Evolutionary conservation across 495 filamentous ascomycete genomes (phyloP).

Genomic region (Penicillium mononematosum): DNA sequence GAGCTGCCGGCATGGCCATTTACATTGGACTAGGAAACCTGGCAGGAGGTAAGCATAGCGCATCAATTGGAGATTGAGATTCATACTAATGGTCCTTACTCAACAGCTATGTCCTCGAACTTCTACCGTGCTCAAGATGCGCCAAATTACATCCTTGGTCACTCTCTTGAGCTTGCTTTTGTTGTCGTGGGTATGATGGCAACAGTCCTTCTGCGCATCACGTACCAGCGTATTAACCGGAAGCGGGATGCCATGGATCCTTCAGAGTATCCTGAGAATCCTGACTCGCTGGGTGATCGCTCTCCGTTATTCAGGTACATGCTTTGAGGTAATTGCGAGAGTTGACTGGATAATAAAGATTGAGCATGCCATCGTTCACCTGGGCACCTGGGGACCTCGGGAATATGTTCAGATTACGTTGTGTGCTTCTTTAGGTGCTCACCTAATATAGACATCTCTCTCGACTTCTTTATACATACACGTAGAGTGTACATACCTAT

Average conservation of each 20-base stretch:
- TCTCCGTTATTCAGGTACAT: slow-evolving; percentile 66
- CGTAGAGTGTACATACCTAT: neutral
- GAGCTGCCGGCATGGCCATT: slow-evolving; percentile 70
- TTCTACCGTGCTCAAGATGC: slow-evolving; percentile 68
- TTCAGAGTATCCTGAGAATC: slow-evolving; percentile 47
- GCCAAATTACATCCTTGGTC: slow-evolving; percentile 66
- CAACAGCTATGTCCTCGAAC: slow-evolving; percentile 66
- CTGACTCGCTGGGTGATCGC: slow-evolving; percentile 61
- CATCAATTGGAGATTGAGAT: neutral
- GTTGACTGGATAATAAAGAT: neutral
- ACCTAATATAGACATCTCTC: neutral
- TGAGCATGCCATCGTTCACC: neutral
- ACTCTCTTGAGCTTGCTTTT: slow-evolving; percentile 67
- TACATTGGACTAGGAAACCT: slow-evolving; percentile 75
- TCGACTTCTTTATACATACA: neutral
- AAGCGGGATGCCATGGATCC: slow-evolving; percentile 54
- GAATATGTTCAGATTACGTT: neutral
- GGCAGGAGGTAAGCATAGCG: slow-evolving; percentile 49
- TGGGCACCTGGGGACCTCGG: too few relatives aligned
- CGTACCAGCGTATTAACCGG: slow-evolving; percentile 61
- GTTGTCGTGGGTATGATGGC: slow-evolving; percentile 61
- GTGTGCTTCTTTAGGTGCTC: neutral
- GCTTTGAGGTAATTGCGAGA: slow-evolving; percentile 19
- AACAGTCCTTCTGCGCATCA: slow-evolving; percentile 49
- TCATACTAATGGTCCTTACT: slow-evolving; percentile 8